Evolutionary conservation across 345 rosid genomes (phyloP).

Genomic region (Noccaea bulbosa): DNA sequence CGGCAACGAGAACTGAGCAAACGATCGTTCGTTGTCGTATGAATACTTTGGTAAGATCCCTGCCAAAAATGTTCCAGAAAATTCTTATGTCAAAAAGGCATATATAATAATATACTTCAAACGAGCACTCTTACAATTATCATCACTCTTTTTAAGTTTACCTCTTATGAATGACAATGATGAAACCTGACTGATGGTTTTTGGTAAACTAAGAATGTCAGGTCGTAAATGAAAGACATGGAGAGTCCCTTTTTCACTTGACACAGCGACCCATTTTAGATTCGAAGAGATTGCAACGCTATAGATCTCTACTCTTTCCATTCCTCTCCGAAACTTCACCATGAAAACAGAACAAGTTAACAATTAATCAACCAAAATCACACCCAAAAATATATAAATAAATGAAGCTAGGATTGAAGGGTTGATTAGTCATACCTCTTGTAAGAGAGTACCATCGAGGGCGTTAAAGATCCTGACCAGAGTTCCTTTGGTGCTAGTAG

Average conservation of each 20-base stretch:
- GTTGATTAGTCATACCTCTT: constrained; percentile 62
- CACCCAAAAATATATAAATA: not conserved
- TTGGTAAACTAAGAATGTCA: constrained; percentile 54
- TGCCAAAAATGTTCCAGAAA: constrained; percentile 34
- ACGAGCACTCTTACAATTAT: not conserved
- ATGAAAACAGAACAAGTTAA: constrained; percentile 13
- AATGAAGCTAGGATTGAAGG: not conserved
- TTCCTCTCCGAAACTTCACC: constrained; percentile 79
- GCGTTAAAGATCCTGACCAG: constrained; percentile 84
- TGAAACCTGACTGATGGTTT: constrained; percentile 66
- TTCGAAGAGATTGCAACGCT: constrained; percentile 68
- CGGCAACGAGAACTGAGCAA: constrained; percentile 80
- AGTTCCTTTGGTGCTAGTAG: constrained; percentile 82
- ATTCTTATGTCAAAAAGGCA: not conserved
- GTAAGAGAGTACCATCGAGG: constrained; percentile 77
- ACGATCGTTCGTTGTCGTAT: constrained; percentile 82
- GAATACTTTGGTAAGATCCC: constrained; percentile 80
- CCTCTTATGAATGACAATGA: constrained; percentile 79
- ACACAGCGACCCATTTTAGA: constrained; percentile 78
- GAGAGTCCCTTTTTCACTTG: constrained; percentile 84
- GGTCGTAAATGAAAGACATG: constrained; percentile 80
- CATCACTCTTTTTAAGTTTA: constrained; percentile 24
- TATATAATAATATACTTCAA: too few relatives aligned
- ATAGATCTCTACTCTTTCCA: constrained; percentile 75
- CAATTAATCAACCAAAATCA: not conserved